Conservation (phyloP, 306 rosid species). For the Trichosanthes truncata region DNA sequence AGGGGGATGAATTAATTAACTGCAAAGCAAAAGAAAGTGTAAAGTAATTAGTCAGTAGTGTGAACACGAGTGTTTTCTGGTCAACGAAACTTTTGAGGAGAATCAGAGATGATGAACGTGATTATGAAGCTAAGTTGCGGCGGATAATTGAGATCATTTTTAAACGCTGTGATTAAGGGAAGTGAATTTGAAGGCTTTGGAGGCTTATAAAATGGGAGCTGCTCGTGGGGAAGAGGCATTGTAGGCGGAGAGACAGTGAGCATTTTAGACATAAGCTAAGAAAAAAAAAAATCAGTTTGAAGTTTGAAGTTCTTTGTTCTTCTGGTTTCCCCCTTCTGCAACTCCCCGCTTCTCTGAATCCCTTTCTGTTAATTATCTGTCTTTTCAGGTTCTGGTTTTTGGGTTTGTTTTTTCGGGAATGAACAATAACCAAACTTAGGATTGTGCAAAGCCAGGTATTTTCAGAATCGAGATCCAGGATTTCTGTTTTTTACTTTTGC, state of each 20-base stretch:
- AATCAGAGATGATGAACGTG: neutral
- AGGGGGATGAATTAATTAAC: neutral
- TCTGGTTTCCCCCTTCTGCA: conserved; percentile 31
- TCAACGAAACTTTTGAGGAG: neutral
- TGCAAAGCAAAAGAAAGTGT: neutral
- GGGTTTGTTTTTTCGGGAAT: conserved; percentile 56
- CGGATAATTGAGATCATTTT: neutral
- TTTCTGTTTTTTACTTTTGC: neutral
- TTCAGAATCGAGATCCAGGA: conserved; percentile 97
- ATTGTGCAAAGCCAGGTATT: conserved; percentile 81
- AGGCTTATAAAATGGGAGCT: neutral
- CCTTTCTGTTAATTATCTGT: conserved; percentile 98
- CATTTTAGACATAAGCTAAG: neutral
- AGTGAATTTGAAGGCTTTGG: neutral
- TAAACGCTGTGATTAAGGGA: neutral
- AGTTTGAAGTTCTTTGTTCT: neutral
- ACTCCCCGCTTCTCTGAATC: conserved; percentile 93
- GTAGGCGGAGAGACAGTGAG: conserved; percentile 4
- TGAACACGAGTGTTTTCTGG: neutral
- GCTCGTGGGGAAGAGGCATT: neutral
- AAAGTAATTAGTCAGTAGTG: neutral
- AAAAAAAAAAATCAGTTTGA: neutral
- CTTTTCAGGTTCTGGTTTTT: conserved; percentile 70
- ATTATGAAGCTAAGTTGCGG: neutral
- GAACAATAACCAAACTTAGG: conserved; percentile 57